These are phyloP conservation scores for Pythium insidiosum DNA, from an alignment of 352 stramenopile genomes.

Conservation along the genomic window DNA sequence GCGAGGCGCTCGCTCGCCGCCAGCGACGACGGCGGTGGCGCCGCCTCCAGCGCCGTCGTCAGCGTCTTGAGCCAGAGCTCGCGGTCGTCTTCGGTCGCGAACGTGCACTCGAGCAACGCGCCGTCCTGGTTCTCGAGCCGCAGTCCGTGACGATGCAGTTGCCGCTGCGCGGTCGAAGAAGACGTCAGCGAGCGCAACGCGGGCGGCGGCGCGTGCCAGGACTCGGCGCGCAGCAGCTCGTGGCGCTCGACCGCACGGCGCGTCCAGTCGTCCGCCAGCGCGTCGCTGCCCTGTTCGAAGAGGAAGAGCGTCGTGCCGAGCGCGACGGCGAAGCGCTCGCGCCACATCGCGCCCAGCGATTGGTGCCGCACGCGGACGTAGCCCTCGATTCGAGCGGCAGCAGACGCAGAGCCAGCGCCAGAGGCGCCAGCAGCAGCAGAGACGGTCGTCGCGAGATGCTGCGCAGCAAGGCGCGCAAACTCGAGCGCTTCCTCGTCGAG, in stretches of 20 bases:
- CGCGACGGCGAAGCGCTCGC: conserved; percentile 14
- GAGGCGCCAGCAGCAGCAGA: not conserved
- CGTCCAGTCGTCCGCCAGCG: conserved; percentile 16
- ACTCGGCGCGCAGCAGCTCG: conserved; percentile 34
- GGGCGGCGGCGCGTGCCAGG: conserved; percentile 27
- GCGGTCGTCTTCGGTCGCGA: conserved; percentile 23
- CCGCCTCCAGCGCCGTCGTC: not conserved
- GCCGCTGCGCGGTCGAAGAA: not conserved
- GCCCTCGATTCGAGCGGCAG: conserved; percentile 4
- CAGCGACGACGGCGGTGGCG: not conserved
- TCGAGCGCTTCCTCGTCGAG: conserved; percentile 43
- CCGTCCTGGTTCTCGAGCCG: conserved; percentile 53
- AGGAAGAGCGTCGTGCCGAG: conserved; percentile 10
- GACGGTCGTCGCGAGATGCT: conserved; percentile 6
- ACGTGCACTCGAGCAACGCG: conserved; percentile 48
- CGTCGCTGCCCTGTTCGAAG: conserved; percentile 22
- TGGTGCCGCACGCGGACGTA: conserved; percentile 18
- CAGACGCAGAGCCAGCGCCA: not conserved
- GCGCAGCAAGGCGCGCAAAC: conserved; percentile 45
- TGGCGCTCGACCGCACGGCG: conserved; percentile 34
- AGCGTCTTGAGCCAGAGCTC: conserved; percentile 28
- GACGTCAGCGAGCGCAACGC: not conserved
- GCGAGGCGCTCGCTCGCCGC: conserved; percentile 6
- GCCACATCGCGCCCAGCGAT: conserved; percentile 14
- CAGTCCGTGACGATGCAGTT: conserved; percentile 24